Percentiles rank a stretch among this genome's conserved stretches.
phyloP scores from a whole-genome alignment of 495 filamentous ascomycete genomes.

The Tricharina praecox region DNA sequence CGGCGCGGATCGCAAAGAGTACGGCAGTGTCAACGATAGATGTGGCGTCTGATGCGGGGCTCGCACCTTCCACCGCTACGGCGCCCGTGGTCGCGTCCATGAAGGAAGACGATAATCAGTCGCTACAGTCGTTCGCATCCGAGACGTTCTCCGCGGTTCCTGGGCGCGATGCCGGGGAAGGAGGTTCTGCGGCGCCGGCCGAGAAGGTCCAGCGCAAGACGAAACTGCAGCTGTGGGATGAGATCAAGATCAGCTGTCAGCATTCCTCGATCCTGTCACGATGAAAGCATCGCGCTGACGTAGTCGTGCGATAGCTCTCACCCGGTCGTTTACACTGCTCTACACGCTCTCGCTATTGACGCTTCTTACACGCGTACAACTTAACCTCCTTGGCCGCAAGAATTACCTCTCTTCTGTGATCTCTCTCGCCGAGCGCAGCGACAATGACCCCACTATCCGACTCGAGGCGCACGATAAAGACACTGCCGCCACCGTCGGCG shows the following conservation, averaged over 20 bases:
- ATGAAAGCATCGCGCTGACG: conserved; percentile 8
- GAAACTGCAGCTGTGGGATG: conserved; percentile 90
- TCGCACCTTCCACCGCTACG: conserved; percentile 2
- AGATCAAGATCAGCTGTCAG: conserved; percentile 89
- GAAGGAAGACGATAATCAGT: conserved; percentile 24
- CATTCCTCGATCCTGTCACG: neutral
- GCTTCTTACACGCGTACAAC: conserved; percentile 84
- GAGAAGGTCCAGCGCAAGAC: conserved; percentile 48
- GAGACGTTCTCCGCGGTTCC: conserved; percentile 19
- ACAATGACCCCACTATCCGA: conserved; percentile 44
- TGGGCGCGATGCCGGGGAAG: conserved; percentile 16
- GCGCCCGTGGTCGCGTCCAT: conserved; percentile 1
- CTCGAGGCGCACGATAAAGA: conserved; percentile 49
- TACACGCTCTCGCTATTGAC: conserved; percentile 82
- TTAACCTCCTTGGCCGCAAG: conserved; percentile 86
- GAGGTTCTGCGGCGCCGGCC: conserved; percentile 15
- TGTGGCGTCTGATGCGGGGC: conserved; percentile 12
- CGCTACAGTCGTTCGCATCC: conserved; percentile 24
- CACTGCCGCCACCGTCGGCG: conserved; percentile 63
- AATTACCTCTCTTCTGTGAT: conserved; percentile 93
- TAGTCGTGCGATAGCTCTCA: conserved; percentile 55
- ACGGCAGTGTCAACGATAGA: conserved; percentile 23
- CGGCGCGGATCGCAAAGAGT: conserved; percentile 48
- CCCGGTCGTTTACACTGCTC: conserved; percentile 72
- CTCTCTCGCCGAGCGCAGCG: conserved; percentile 51